Evolutionary conservation across 305 asterid species (phyloP).

Genomic region (Euphrasia arctica): DNA sequence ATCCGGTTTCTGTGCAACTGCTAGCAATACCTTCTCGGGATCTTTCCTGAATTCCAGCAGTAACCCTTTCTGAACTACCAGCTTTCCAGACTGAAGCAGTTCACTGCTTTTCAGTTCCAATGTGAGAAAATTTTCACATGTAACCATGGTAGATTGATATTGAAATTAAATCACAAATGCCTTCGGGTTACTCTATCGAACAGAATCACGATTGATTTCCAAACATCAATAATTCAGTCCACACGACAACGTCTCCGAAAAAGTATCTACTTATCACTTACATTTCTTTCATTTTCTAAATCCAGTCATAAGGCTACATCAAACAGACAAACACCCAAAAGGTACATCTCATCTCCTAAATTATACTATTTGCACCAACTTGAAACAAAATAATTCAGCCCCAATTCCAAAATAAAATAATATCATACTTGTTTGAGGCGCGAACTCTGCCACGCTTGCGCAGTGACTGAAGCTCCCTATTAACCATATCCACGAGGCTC

Average conservation of each 20-base stretch:
- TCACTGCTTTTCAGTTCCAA: constrained; percentile 59
- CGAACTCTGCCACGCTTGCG: constrained; percentile 52
- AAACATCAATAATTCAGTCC: not conserved
- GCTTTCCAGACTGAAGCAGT: constrained; percentile 52
- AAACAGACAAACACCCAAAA: too few relatives aligned
- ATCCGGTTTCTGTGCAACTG: constrained; percentile 85
- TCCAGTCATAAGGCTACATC: not conserved
- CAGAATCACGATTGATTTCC: not conserved
- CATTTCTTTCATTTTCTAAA: constrained; percentile 4
- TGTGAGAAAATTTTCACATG: constrained; percentile 38
- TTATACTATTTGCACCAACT: constrained; percentile 2
- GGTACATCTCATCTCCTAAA: too few relatives aligned
- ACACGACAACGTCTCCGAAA: not conserved
- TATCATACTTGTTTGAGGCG: constrained; percentile 63
- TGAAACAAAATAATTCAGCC: constrained; percentile 13
- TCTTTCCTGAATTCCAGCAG: constrained; percentile 91
- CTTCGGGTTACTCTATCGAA: too few relatives aligned
- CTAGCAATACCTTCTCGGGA: constrained; percentile 67
- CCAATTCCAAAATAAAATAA: too few relatives aligned
- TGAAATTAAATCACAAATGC: not conserved
- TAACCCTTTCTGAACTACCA: constrained; percentile 60
- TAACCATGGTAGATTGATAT: constrained; percentile 15
- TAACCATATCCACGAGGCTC: constrained; percentile 53
- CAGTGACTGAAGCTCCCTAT: constrained; percentile 50
- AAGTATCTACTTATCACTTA: constrained; percentile 2